Evolutionary conservation across 1,284 basidiomycete species (phyloP).

Genomic region (Heterobasidion irregulare): DNA sequence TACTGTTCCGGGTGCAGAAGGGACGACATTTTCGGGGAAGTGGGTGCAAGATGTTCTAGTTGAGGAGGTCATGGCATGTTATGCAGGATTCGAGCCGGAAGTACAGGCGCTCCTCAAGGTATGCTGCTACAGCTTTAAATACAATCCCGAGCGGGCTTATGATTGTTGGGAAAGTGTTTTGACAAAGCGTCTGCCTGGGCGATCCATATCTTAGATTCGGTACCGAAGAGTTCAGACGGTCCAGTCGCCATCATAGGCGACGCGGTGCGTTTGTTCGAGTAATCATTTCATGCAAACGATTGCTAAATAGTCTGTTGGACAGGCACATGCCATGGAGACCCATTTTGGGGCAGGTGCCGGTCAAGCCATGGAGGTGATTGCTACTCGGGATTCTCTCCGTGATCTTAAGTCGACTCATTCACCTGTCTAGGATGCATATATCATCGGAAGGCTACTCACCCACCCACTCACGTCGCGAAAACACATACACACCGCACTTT

Average conservation of each 20-base stretch:
- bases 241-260: constrained; percentile 17
- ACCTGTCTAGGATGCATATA: constrained; percentile 24
- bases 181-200: constrained; percentile 17
- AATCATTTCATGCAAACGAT: not conserved
- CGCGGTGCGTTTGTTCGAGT: constrained; percentile 10
- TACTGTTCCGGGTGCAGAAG: constrained; percentile 12
- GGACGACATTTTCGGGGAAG: constrained; percentile 14
- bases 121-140: not conserved
- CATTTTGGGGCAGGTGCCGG: constrained; percentile 32
- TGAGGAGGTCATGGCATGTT: constrained; percentile 14
- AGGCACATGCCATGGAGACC: constrained; percentile 32
- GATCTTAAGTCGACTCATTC: not conserved
- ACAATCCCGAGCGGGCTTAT: not conserved
- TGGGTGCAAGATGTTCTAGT: constrained; percentile 15
- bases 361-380: constrained; percentile 28
- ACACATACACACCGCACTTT: not conserved
- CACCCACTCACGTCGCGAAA: constrained; percentile 11
- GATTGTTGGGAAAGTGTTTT: constrained; percentile 9
- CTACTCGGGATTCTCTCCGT: not conserved
- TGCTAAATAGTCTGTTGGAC: not conserved
- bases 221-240: constrained; percentile 15
- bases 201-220: constrained; percentile 13
- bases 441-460: constrained; percentile 24
- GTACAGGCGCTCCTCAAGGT: constrained; percentile 16
- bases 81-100: constrained; percentile 18